Conservation (phyloP, 345 rosid species). For the Xanthoceras sorbifolium region DNA sequence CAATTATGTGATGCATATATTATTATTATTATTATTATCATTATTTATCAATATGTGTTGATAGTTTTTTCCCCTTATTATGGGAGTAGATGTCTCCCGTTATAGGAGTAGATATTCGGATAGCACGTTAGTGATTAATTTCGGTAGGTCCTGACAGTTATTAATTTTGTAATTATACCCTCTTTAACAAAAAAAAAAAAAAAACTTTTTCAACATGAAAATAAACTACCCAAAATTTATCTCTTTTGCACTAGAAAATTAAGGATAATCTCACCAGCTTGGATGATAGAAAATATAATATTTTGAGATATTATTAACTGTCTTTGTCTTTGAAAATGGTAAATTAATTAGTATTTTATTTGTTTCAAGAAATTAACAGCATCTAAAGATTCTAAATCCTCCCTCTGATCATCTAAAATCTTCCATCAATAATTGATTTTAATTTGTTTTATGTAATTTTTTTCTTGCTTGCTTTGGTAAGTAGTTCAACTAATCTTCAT, state of each 20-base stretch:
- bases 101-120: too few relatives aligned
- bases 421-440: slow-evolving; percentile 17
- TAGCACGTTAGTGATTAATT: too few relatives aligned
- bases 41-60: too few relatives aligned
- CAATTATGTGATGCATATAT: slow-evolving; percentile 8
- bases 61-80: too few relatives aligned
- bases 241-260: not conserved
- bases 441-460: not conserved
- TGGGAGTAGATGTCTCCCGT: too few relatives aligned
- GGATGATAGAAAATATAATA: slow-evolving; percentile 7
- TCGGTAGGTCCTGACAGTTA: too few relatives aligned
- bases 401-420: not conserved
- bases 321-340: slow-evolving; percentile 14
- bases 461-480: slow-evolving; percentile 1
- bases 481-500: slow-evolving; percentile 17
- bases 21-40: not conserved
- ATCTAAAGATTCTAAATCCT: not conserved
- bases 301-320: slow-evolving; percentile 7
- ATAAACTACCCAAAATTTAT: not conserved
- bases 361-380: not conserved
- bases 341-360: not conserved
- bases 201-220: not conserved
- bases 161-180: too few relatives aligned
- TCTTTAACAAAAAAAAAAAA: too few relatives aligned
- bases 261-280: slow-evolving; percentile 15